Evolutionary conservation across 2,329 filamentous ascomycete genomes (phyloP), one percentile per base, ranked within the genome.

Genomic region (Emergomyces pasteurianus): DNA sequence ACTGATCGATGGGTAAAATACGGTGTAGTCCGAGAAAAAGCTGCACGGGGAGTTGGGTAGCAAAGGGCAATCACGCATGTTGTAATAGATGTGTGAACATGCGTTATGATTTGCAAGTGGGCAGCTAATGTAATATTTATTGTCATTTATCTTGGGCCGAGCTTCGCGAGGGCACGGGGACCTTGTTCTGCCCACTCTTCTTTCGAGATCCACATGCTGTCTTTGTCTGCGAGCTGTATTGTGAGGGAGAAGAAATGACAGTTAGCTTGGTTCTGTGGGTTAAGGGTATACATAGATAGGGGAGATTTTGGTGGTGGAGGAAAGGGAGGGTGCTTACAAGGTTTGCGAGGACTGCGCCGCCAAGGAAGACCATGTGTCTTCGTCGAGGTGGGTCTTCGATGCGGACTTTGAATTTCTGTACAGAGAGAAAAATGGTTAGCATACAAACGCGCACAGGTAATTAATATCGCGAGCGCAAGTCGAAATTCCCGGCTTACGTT

Each of bases 331-430:
- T 36, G 10, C 80, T 73, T 77, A 84, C 81, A 75, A 99, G 95
- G 74, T 97, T 97, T 68, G 94, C 94, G 70, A 99, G 80, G 64
- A 99, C 94, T 31, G 94, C 94, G 68, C 94, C 94, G 62, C 94
- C 94, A 60, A 99, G 78, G 82, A 99, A 97, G n/a, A 99, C 94
- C 92, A 99, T 97, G 80, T 99, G 94, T 76, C 92, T 84, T 79
- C 94, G 85, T 77, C 94, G 84, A 40, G 94, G 94, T 58, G 94
- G 94, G 75, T 99, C 94, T 76, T 99, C 94, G 80, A 99, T 97
- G 75, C 94, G 86, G 67, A 99, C 92, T 84, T 97, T 99, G 83
- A 99, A 99, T 86, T 97, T 99, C 86, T 86, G 67, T 56, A 63
- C 58, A 36, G 18, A 34, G 49, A 10, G 18, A 53, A 23, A n/a